Base-by-base conservation (phyloP, 2,329 filamentous ascomycete species). In the Claviceps paspali region DNA sequence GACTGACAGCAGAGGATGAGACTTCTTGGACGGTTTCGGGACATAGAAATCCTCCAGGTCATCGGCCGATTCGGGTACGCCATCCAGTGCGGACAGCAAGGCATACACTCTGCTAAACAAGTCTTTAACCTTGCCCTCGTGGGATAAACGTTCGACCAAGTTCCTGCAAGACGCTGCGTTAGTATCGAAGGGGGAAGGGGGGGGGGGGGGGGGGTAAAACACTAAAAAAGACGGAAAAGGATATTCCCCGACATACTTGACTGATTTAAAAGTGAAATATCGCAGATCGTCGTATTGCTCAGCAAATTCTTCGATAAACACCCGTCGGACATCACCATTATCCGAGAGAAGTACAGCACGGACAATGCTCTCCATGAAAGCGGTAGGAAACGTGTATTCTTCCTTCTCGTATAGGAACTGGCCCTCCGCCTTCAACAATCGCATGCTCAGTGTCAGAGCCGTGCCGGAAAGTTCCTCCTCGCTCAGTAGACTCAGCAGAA, bases 281-380 rank as follows among this genome's bases (percentile, higher is more conserved):
- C 84, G 71, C 42, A 95, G 68, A 56, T 96, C 91, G 50, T 91
- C 82, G 52, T 79, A 86, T 54, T 79, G 68, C 53, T 82, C 77
- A 35, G 86, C 67, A 53, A 77, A 95, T 46, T 84, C 84, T 40
- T 82, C 72, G 19, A 80, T 65, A 45, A 88, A 95, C 38, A 84
- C 77, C 33, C 74, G 67, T 35, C 76, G 70, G n/a, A 79, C 64
- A 26, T 70, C 66, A 28, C 73, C 69, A 29, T 71, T 64, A 21
- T 65, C 63, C 5, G 73, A 64, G 22, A 65, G 60, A 14, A 93
- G 52, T 3, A 94, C 49, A 0, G 64, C 64, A 27, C 64, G 59
- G 9, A 94, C 60, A 22, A 92, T 68, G 9, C 71, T 66, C 29
- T 65, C 64, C 38, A 95, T 72, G 29, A 82, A 74, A 1, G 64